Conservation (phyloP, 1,139 yeast species). For the Zygoascus sp. region DNA sequence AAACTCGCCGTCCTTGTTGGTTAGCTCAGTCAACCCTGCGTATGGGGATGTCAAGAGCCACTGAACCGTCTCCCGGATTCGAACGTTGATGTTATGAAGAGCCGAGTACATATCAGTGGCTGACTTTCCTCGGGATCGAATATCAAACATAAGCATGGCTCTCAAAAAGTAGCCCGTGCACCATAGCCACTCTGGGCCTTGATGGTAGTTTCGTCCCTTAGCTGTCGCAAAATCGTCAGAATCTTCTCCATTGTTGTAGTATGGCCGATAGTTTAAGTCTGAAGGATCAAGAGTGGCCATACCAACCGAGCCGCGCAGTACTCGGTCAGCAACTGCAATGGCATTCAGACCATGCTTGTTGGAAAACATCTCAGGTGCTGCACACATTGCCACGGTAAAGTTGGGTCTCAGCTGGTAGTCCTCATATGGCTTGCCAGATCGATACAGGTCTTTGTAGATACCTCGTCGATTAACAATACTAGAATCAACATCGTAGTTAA, state of each 20-base stretch:
- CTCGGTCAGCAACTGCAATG: constrained; percentile 62
- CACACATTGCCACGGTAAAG: constrained; percentile 86
- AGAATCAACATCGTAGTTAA: constrained; percentile 55
- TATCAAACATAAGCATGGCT: constrained; percentile 58
- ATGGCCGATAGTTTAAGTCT: constrained; percentile 87
- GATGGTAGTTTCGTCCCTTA: constrained; percentile 94
- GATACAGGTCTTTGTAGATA: constrained; percentile 80
- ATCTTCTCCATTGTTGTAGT: constrained; percentile 77
- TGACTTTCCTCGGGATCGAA: constrained; percentile 30
- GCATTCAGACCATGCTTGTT: constrained; percentile 58
- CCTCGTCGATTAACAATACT: constrained; percentile 81
- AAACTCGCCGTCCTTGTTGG: constrained; percentile 77
- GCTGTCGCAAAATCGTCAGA: constrained; percentile 85
- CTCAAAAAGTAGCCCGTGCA: constrained; percentile 79
- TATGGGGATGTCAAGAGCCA: constrained; percentile 76
- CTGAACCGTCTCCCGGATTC: constrained; percentile 58
- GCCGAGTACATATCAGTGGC: constrained; percentile 36
- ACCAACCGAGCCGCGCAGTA: constrained; percentile 84
- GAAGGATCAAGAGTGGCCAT: constrained; percentile 89
- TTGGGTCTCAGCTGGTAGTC: constrained; percentile 93
- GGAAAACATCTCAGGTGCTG: constrained; percentile 86
- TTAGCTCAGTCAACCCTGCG: constrained; percentile 92
- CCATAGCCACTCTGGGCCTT: constrained; percentile 99
- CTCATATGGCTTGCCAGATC: constrained; percentile 80
- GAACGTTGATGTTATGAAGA: constrained; percentile 36